Evolutionary conservation across 306 rosid species (phyloP).

Genomic region (Lathyrus oleraceus): DNA sequence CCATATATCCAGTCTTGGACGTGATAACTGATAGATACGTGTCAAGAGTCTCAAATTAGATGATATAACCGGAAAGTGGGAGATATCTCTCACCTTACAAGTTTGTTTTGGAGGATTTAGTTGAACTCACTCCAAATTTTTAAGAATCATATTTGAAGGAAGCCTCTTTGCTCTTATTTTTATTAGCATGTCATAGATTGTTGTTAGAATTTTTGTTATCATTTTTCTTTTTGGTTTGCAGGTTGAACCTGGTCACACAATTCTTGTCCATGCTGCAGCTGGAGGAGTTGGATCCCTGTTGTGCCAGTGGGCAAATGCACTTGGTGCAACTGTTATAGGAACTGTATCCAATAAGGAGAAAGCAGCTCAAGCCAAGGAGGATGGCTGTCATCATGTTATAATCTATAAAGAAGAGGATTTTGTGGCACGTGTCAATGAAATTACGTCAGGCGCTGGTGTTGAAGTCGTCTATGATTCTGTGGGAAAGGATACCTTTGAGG

Average conservation of each 20-base stretch:
- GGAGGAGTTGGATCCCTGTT: slow-evolving; percentile 96
- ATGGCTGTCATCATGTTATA: slow-evolving; percentile 87
- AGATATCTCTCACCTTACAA: not conserved
- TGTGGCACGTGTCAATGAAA: slow-evolving; percentile 73
- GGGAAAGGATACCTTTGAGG: slow-evolving; percentile 92
- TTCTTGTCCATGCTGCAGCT: slow-evolving; percentile 94
- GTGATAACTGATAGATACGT: not conserved
- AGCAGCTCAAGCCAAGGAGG: slow-evolving; percentile 90
- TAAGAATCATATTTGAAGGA: not conserved
- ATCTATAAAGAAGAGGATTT: slow-evolving; percentile 72
- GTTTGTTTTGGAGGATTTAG: not conserved
- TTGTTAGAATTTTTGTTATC: not conserved
- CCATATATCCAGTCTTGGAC: not conserved
- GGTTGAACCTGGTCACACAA: slow-evolving; percentile 80
- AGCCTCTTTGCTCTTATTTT: not conserved
- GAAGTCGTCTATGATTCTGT: slow-evolving; percentile 94
- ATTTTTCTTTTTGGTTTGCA: slow-evolving; percentile 20
- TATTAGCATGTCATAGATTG: not conserved
- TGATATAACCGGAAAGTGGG: not conserved
- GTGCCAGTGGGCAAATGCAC: slow-evolving; percentile 90
- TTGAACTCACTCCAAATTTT: not conserved
- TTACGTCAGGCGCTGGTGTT: slow-evolving; percentile 82
- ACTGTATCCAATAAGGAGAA: slow-evolving; percentile 79
- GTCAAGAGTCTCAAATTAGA: not conserved
- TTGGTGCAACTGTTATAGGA: slow-evolving; percentile 93